Evolutionary conservation across 1,284 basidiomycete genomes (phyloP), one percentile per base, ranked within the genome.

Genomic region (Trametes versicolor): DNA sequence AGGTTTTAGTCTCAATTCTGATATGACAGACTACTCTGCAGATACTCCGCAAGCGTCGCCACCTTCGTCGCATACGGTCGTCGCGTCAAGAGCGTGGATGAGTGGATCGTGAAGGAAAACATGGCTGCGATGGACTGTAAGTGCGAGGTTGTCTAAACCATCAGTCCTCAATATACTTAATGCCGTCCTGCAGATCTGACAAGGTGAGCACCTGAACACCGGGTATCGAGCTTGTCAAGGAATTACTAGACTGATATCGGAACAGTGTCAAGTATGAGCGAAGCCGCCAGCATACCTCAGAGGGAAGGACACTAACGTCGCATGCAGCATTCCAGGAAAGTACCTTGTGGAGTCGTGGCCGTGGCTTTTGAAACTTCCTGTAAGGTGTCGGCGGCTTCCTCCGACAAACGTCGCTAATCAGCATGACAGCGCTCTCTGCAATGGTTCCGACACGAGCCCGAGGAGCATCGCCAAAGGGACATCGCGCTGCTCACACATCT

Each of bases 341-440:
- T 85, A 84, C 63, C 69, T 84, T 6, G 84, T 85, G 15, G 84
- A 86, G 71, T 79, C 81, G 5, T 79, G 81, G 75, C 83, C 84
- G 0, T 83, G 82, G 77, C 76, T 85, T 0, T 74, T 85, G 15
- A 82, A 82, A 63, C 76, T 85, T 8, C 85, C 84, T 8, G 75
- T 75, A 68, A 47, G 74, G 67, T 0, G 8, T 32, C 29, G 8
- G 34, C 48, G 9, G 17, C 19, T 34, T 34, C 60, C 19, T 47
- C 60, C 1, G 8, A 5, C 4, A 9, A 27, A 60, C 60, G 37
- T 13, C 21, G 27, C 15, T 65, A 47, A 56, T 49, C 15, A 45
- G n/a, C 23, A 2, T n/a, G 5, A 5, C 51, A 77, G 73, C 75
- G 75, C 12, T 74, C 71, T 2, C 67, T 83, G 39, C 81, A 84